Evolutionary conservation across 1,284 basidiomycete species (phyloP).

Genomic region (Rhodotorula sp.): DNA sequence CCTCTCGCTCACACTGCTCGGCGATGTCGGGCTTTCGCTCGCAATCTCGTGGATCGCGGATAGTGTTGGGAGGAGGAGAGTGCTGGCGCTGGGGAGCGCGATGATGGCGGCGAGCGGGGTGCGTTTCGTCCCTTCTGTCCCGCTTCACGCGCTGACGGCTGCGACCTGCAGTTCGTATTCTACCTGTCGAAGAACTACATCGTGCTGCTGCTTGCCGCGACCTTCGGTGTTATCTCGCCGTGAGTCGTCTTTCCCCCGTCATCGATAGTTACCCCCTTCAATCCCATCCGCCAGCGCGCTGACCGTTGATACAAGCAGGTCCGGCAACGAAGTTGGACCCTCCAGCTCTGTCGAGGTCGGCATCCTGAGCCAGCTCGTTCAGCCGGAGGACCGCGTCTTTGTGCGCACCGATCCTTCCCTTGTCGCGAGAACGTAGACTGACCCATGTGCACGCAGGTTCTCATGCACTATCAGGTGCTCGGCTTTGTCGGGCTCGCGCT

Average conservation of each 20-base stretch:
- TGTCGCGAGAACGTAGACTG: background rate
- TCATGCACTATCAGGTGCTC: slow-evolving; percentile 21
- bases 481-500: slow-evolving; percentile 30
- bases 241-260: background rate
- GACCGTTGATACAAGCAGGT: background rate
- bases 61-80: slow-evolving; percentile 18
- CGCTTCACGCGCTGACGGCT: background rate
- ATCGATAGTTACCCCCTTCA: too few relatives aligned
- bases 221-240: slow-evolving; percentile 30
- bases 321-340: slow-evolving; percentile 18
- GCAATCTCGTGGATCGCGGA: slow-evolving; percentile 31
- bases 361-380: slow-evolving; percentile 30
- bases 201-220: slow-evolving; percentile 20
- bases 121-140: background rate
- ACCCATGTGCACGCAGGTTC: background rate
- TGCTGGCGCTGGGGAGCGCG: slow-evolving; percentile 20
- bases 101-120: slow-evolving; percentile 31
- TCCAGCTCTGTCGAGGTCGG: slow-evolving; percentile 29
- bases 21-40: slow-evolving; percentile 32
- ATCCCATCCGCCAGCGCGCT: background rate
- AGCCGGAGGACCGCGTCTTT: slow-evolving; percentile 24
- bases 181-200: slow-evolving; percentile 9
- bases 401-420: background rate
- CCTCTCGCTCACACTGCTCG: slow-evolving; percentile 30
- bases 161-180: slow-evolving; percentile 19